phyloP scores from a whole-genome alignment of 2,329 filamentous ascomycete genomes.

The Dryadomyces quercus-mongolicae region DNA sequence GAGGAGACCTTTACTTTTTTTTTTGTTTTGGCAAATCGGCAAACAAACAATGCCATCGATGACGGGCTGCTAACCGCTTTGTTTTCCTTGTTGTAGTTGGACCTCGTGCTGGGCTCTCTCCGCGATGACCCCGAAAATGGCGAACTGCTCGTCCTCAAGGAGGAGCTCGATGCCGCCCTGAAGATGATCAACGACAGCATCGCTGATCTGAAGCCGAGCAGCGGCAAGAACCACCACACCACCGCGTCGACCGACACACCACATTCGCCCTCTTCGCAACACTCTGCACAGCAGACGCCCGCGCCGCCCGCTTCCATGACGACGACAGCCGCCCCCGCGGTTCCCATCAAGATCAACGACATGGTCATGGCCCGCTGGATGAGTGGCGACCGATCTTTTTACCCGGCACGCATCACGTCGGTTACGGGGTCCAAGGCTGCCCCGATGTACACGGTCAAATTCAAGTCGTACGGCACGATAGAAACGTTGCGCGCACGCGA shows the following conservation, averaged over 20 bases:
- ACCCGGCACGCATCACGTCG: slow-evolving; percentile 83
- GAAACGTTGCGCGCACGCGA: slow-evolving; percentile 75
- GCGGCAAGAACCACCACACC: slow-evolving; percentile 36
- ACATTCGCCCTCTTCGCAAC: background rate
- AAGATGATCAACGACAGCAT: slow-evolving; percentile 67
- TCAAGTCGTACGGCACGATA: slow-evolving; percentile 79
- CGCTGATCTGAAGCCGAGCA: slow-evolving; percentile 58
- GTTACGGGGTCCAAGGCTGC: slow-evolving; percentile 87
- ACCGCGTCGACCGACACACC: slow-evolving; percentile 18
- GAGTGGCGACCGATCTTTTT: slow-evolving; percentile 79
- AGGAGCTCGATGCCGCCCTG: slow-evolving; percentile 74
- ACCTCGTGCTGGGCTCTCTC: slow-evolving; percentile 63
- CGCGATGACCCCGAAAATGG: slow-evolving; percentile 69
- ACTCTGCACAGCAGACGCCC: slow-evolving; percentile 41
- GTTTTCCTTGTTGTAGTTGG: slow-evolving; percentile 41
- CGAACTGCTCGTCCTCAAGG: slow-evolving; percentile 64
- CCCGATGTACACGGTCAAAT: slow-evolving; percentile 89
- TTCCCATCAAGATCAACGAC: slow-evolving; percentile 75
- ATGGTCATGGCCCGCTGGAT: slow-evolving; percentile 83
- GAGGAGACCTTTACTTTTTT: slow-evolving; percentile 8
- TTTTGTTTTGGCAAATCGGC: too few species aligned
- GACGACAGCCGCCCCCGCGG: slow-evolving; percentile 20
- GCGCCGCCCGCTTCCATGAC: slow-evolving; percentile 75
- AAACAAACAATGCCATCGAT: too few species aligned
- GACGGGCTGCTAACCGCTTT: background rate